Evolutionary conservation across 805 yeast species (phyloP).

Genomic region (Candida ulmi): DNA sequence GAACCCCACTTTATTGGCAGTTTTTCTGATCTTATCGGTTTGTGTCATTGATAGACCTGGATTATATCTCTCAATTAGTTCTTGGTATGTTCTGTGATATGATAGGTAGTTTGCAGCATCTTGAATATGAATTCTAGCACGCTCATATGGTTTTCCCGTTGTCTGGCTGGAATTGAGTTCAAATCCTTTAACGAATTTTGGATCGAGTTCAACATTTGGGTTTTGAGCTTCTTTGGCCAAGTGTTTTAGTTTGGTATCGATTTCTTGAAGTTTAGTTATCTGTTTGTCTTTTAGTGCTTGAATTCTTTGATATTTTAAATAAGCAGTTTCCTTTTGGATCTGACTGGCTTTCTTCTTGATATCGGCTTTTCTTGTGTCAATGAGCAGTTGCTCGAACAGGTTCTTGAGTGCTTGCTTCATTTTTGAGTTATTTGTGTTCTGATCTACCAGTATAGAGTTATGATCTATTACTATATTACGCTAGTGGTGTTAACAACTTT

Average conservation of each 20-base stretch:
- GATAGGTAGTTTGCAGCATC: constrained; percentile 60
- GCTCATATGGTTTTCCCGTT: constrained; percentile 11
- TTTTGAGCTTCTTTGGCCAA: constrained; percentile 14
- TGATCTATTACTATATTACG: no score
- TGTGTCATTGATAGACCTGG: constrained; percentile 78
- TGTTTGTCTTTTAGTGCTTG: constrained; percentile 20
- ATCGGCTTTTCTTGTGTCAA: constrained; percentile 17
- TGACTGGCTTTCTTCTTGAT: constrained; percentile 21
- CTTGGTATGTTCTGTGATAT: constrained; percentile 73
- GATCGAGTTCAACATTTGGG: constrained; percentile 13
- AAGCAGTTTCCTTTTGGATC: constrained; percentile 19
- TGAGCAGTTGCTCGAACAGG: constrained; percentile 18
- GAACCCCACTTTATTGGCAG: constrained; percentile 89
- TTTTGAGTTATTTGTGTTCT: neutral
- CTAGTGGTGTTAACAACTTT: no score
- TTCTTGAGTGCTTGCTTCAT: constrained; percentile 15
- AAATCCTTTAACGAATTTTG: constrained; percentile 9
- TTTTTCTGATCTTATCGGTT: constrained; percentile 67
- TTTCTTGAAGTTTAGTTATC: constrained; percentile 13
- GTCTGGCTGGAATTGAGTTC: neutral
- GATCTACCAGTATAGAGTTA: neutral
- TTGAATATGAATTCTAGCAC: constrained; percentile 35
- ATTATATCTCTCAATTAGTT: constrained; percentile 77
- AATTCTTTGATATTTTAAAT: constrained; percentile 21
- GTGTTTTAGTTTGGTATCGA: constrained; percentile 14